Evolutionary conservation across 768 basidiomycete genomes (phyloP).

Genomic region (Xerocomellus amylosporus): DNA sequence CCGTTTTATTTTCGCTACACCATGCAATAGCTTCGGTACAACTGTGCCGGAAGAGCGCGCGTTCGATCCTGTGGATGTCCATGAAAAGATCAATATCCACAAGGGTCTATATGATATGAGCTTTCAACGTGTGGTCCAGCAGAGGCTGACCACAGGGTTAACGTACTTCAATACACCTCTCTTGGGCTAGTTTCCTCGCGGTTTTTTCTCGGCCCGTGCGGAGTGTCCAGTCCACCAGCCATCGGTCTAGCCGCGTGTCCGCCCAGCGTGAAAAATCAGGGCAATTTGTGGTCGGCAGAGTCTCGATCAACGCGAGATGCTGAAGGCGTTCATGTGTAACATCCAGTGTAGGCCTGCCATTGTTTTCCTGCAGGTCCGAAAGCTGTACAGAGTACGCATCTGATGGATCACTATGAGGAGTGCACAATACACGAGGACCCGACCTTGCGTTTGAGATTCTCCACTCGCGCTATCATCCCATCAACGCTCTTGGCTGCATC

Average conservation of each 20-base stretch:
- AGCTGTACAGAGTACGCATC: slow-evolving; percentile 37
- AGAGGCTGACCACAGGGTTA: slow-evolving; percentile 17
- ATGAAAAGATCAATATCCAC: slow-evolving; percentile 91
- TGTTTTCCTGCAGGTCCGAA: slow-evolving; percentile 45
- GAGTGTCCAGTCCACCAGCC: slow-evolving; percentile 92
- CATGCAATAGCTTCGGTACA: slow-evolving; percentile 90
- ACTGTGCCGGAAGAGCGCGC: slow-evolving; percentile 67
- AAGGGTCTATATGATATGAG: slow-evolving; percentile 51
- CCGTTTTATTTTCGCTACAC: slow-evolving; percentile 95
- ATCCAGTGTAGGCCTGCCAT: slow-evolving; percentile 57
- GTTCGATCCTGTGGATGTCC: slow-evolving; percentile 84
- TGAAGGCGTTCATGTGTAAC: slow-evolving; percentile 73
- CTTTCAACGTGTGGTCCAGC: slow-evolving; percentile 17
- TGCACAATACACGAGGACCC: slow-evolving; percentile 19
- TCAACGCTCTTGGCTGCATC: slow-evolving; percentile 65
- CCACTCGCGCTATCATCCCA: slow-evolving; percentile 70
- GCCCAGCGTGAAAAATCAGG: slow-evolving; percentile 74
- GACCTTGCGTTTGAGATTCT: slow-evolving; percentile 88
- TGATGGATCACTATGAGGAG: slow-evolving; percentile 12
- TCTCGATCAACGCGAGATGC: slow-evolving; percentile 65
- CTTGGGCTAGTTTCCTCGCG: slow-evolving; percentile 71
- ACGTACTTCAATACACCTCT: slow-evolving; percentile 76
- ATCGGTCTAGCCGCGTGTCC: slow-evolving; percentile 76
- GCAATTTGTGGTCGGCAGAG: slow-evolving; percentile 46
- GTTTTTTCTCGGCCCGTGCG: slow-evolving; percentile 75